Evolutionary conservation across 2,329 filamentous ascomycete genomes (phyloP), one percentile per base, ranked within the genome.

Genomic region (Trichoderma sp.): DNA sequence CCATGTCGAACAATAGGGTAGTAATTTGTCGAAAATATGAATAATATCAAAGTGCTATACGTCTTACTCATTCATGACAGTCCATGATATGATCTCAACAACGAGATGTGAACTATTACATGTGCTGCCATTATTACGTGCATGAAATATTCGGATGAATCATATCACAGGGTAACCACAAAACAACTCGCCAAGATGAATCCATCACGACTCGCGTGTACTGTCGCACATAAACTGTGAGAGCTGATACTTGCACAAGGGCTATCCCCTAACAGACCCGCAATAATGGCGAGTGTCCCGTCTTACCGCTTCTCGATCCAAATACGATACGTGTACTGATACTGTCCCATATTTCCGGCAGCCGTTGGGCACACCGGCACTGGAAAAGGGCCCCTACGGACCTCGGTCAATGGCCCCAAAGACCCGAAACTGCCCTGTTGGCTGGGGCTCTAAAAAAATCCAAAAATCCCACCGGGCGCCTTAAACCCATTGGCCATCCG

Each of bases 321-420:
- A n/a, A n/a, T n/a, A n/a, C n/a, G n/a, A 65, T 53, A 50, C 17
- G 62, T 65, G 36, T 34, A 26, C 43, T 20, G 43, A 50, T 20
- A 20, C 43, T 39, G 55, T 15, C 34, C 55, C 55, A 20, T 69
- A 62, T 69, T 61, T 61, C 67, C 67, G 67, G 67, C 55, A 61
- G 57, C 67, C 55, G 67, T 53, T 62, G 20, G 30, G 39, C 57
- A 28, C 39, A n/a, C 57, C 57, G 67, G 67, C 67, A 53, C 39
- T 69, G 57, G 11, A 68, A 53, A 26, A 34, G 28, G 23, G 3
- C 26, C 20, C 26, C 53, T 68, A 53, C 67, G 67, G 57, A 69
- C 67, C 67, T 69, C 67, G 67, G 67, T 62, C 67, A 68, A 50
- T 62, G 62, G 36, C 36, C 53, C 65, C 53, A 67, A 67, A 57